Base-by-base conservation (phyloP, 768 basidiomycete genomes). In the Rhodotorula babjevae region DNA sequence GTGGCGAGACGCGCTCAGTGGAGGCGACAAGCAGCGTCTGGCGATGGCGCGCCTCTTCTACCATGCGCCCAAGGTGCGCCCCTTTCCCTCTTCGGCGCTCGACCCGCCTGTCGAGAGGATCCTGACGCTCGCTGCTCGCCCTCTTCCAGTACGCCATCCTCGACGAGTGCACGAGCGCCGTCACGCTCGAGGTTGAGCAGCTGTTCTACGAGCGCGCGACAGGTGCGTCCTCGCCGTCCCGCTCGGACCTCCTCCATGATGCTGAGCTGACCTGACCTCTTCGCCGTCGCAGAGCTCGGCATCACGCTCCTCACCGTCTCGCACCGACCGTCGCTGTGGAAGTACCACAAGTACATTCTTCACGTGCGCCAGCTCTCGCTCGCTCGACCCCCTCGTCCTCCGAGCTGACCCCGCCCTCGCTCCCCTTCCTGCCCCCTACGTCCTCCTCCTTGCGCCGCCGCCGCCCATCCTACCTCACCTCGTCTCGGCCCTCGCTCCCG, bases 41-140 rank as follows among this genome's bases (percentile, higher is more conserved):
- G 95, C 95, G 0, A 97, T 95, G 93, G 95, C 93, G 21, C 84
- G 95, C 76, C 81, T 99, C 76, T 99, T 97, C 80, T 99, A 99
- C 80, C 95, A 98, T 79, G 84, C 85, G 68, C 95, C 95, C 18
- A 94, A 92, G 85, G 92, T 88, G 73, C 75, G 84, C 58, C 50
- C 6, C n/a, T 23, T 19, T 36, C 36, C 36, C 9, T 36, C 36
- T 36, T 36, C n/a, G n/a, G n/a, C n/a, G n/a, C n/a, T n/a, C n/a
- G n/a, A n/a, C n/a, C n/a, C n/a, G n/a, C n/a, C n/a, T n/a, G n/a
- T n/a, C n/a, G n/a, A n/a, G 36, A 36, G 36, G 36, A 36, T 9
- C 5, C 36, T 36, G 5, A 36, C 36, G 5, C 4, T 36, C 36
- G 36, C 36, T 9, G 4, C 9, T 36, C 36, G 9, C 36, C 36